Base-by-base conservation (phyloP, 2,329 filamentous ascomycete genomes). In the Aotearoamyces nothofagi region DNA sequence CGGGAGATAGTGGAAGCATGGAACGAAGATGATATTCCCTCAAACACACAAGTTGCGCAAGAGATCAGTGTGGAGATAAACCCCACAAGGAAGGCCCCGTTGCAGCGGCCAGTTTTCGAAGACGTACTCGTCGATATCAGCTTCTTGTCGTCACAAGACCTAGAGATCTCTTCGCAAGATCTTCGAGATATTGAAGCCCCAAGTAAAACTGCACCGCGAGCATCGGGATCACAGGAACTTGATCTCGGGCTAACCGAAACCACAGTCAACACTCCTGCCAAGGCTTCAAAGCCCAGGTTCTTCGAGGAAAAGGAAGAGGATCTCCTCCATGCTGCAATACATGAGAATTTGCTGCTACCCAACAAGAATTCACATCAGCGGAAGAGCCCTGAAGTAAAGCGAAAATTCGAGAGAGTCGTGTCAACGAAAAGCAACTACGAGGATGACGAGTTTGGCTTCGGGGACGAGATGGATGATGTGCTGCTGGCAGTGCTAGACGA, bases 1-100 rank as follows among this genome's bases (percentile, higher is more conserved):
- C 53, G 58, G 11, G 67, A 73, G 42, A 46, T 73, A 3, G 43
- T 53, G 2, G 58, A 61, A 17, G 55, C 61, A 24, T 22, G 39
- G 36, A 5, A 26, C 9, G 6, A 25, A 26, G 35, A 43, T 17
- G 38, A 35, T 42, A 51, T 37, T n/a, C 17, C 40, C 13, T 37
- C 38, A 14, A 40, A 38, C 26, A 28, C 39, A 7, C 40, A 43
- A 15, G 38, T 43, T 17, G 26, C 40, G 5, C 2, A 15, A 27
- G 11, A 35, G 25, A 23, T 12, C 22, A 25, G 10, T n/a, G 2
- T 13, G 24, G 15, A 29, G 29, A 24, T 34, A 9, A 20, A 15
- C 4, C 26, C 12, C 4, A 11, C 11, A 25, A 22, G 24, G 17
- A 12, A 15, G 11, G 17, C 15, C 6, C 24, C 9, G 25, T 26